Base-by-base conservation (phyloP, 2,329 filamentous ascomycete species). In the Emergomyces pasteurianus region DNA sequence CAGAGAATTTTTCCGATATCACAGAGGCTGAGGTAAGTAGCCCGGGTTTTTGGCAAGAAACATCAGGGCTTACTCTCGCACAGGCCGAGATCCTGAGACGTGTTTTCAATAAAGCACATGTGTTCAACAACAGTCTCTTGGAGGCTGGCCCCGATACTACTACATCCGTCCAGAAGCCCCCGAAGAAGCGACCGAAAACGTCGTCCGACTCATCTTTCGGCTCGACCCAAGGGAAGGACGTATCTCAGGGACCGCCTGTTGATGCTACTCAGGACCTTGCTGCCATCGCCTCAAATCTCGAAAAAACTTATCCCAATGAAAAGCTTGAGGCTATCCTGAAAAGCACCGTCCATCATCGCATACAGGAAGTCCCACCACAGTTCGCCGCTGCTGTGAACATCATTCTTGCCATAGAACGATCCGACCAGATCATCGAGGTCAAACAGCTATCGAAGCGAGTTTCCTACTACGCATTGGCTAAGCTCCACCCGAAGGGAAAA, bases 391-490 rank as follows among this genome's bases (percentile, higher is more conserved):
- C 50, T 36, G 50, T 53, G 50, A 53, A 36, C 26, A 31, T 53
- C 50, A 53, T 53, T 53, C 26, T 36, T 36, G 50, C 50, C 26
- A 53, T 53, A 31, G 50, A 53, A 53, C 7, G 9, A 53, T 53
- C 50, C 26, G 18, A 53, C 26, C 50, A 53, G 50, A 53, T 36
- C 3, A 31, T 53, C 31, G 50, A 53, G 26, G 31, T 53, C 50
- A 53, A 53, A 53, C 50, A 31, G 26, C 28, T 53, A 36, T 34
- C 31, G 26, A 53, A 53, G 50, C 50, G 50, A 16, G 31, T 53
- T 53, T 53, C 8, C 31, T 53, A 42, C 54, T 42, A 57, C 36
- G 54, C 54, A 57, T 57, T 57, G 40, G 54, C 54, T 36, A 57
- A 40, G 54, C 31, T 42, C 28, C 40, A 57, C 36, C 54, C 54